Evolutionary conservation across 768 basidiomycete species (phyloP).

Genomic region (Calocera cornea): DNA sequence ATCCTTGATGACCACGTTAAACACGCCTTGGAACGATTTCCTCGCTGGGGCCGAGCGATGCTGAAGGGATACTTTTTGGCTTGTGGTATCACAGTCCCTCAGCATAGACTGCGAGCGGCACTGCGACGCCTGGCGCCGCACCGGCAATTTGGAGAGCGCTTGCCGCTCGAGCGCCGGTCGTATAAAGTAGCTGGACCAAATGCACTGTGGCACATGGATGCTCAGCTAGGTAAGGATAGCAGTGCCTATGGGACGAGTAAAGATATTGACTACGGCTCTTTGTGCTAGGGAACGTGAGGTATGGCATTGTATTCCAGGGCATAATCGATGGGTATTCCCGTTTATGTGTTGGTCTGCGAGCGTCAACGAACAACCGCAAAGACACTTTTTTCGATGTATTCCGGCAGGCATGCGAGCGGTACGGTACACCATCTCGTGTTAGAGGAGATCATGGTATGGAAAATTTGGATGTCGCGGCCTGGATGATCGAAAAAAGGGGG

Average conservation of each 20-base stretch:
- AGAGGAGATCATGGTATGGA: conserved; percentile 5
- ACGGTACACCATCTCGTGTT: conserved; percentile 1
- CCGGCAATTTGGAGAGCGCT: not conserved
- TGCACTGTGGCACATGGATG: not conserved
- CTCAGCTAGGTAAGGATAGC: not conserved
- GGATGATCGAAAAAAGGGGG: conserved; percentile 7
- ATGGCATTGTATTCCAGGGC: not conserved
- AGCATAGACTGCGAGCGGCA: not conserved
- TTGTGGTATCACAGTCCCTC: not conserved
- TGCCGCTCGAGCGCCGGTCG: not conserved
- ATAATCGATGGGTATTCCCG: not conserved
- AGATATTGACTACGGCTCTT: not conserved
- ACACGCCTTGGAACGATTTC: not conserved
- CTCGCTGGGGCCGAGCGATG: not conserved
- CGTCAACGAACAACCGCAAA: conserved; percentile 15
- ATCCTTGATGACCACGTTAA: not conserved
- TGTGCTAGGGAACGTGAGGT: not conserved
- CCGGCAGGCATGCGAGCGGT: conserved; percentile 4
- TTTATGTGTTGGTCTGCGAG: not conserved
- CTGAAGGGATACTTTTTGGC: not conserved
- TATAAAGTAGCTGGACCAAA: not conserved
- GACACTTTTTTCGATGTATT: conserved; percentile 20
- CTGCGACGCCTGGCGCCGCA: not conserved
- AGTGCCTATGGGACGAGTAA: not conserved
- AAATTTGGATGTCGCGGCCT: conserved; percentile 6